A percentile compares a stretch with the other conserved stretches of the same genome.
These are phyloP conservation scores for Fusarium nygamai DNA, from an alignment of 2,329 filamentous ascomycete species.

Conservation along the genomic window DNA sequence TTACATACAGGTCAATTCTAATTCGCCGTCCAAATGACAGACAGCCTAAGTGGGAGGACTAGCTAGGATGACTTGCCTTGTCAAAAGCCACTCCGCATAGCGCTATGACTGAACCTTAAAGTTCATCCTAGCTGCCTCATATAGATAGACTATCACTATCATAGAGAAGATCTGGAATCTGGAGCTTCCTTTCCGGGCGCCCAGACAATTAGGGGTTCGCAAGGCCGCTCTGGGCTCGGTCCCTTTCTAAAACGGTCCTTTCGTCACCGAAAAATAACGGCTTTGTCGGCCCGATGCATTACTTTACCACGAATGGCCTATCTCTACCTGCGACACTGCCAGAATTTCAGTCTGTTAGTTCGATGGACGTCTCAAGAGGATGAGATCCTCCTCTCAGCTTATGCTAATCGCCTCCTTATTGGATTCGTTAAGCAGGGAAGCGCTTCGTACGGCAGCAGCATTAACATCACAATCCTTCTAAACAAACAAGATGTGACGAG, in stretches of 20 bases:
- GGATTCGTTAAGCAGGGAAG: no score
- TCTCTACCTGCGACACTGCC: background rate
- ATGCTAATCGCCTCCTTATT: no score
- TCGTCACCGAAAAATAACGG: no score
- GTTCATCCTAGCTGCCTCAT: background rate
- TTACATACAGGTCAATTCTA: background rate
- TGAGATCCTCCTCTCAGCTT: no score
- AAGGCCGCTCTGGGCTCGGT: background rate
- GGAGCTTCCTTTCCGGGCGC: background rate
- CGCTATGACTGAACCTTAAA: background rate
- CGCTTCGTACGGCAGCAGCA: no score
- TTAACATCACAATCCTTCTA: no score
- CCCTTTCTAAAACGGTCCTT: background rate
- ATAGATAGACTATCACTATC: background rate
- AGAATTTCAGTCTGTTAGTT: background rate
- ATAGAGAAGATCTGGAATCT: background rate
- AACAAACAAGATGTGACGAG: no score
- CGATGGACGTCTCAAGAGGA: no score
- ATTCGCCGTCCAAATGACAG: background rate
- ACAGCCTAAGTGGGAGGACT: background rate
- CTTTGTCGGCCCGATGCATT: background rate
- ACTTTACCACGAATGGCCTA: no score
- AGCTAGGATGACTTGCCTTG: background rate
- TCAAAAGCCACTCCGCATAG: background rate
- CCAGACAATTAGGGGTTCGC: fast-evolving